A percentile compares a stretch with the other conserved stretches of the same genome.
phyloP scores from a whole-genome alignment of 768 basidiomycete species.

The Filobasidium floriforme region DNA sequence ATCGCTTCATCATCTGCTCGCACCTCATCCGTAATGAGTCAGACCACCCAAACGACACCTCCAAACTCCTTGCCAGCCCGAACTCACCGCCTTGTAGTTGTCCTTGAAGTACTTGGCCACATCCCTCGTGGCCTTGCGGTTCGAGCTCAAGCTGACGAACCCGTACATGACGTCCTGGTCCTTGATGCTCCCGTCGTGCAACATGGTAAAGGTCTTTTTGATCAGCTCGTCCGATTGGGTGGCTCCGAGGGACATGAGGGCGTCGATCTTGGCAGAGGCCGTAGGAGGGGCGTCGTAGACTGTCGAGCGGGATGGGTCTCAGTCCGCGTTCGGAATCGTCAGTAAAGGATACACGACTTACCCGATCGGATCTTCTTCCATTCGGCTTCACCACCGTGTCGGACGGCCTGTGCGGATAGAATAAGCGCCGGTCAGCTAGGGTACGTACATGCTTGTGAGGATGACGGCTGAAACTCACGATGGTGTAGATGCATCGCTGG shows the following conservation, averaged over 20 bases:
- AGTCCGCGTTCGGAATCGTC: not conserved
- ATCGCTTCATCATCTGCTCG: slow-evolving; percentile 52
- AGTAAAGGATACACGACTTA: slow-evolving; percentile 19
- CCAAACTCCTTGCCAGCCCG: too few relatives aligned
- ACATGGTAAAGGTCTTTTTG: slow-evolving; percentile 58
- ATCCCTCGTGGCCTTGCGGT: slow-evolving; percentile 54
- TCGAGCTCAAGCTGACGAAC: slow-evolving; percentile 53
- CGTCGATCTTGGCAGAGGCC: slow-evolving; percentile 58
- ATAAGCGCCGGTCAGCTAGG: not conserved
- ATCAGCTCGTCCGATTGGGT: slow-evolving; percentile 56
- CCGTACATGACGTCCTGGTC: slow-evolving; percentile 49
- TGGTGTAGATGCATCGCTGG: slow-evolving; percentile 48
- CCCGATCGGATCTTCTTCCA: slow-evolving; percentile 60
- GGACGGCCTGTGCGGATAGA: slow-evolving; percentile 54
- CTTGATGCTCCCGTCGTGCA: slow-evolving; percentile 49
- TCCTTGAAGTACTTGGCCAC: slow-evolving; percentile 61
- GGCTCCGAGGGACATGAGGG: slow-evolving; percentile 60
- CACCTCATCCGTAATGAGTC: not conserved
- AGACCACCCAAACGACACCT: not conserved
- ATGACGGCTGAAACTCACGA: slow-evolving; percentile 47
- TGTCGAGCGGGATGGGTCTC: not conserved
- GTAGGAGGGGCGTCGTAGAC: slow-evolving; percentile 66
- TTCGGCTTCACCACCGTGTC: slow-evolving; percentile 64
- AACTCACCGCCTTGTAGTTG: slow-evolving; percentile 58
- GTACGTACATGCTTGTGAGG: slow-evolving; percentile 5